A percentile compares a stretch with the other conserved stretches of the same genome.
These are phyloP conservation scores for Psilocybe subaeruginosa DNA, from an alignment of 768 basidiomycete genomes.

Conservation along the genomic window DNA sequence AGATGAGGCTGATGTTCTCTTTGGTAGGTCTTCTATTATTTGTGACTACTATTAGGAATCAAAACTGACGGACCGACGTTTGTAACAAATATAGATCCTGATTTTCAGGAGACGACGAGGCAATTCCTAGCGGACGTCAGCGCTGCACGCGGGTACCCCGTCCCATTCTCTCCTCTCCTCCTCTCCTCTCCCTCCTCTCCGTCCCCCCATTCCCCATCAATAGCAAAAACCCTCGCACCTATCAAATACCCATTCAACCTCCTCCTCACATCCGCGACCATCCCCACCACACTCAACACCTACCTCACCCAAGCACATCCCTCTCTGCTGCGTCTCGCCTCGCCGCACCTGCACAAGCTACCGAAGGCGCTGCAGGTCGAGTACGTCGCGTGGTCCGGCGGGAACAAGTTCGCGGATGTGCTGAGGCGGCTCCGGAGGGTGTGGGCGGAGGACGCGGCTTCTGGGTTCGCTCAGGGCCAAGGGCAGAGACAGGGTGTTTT, in stretches of 20 bases:
- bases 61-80: neutral
- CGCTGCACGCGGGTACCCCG: constrained; percentile 54
- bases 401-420: constrained; percentile 81
- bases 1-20: constrained; percentile 90
- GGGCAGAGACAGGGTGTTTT: constrained; percentile 31
- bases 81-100: constrained; percentile 56
- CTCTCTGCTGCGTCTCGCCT: constrained; percentile 68
- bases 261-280: constrained; percentile 83
- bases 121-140: constrained; percentile 72
- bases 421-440: constrained; percentile 72
- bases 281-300: constrained; percentile 72
- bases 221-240: constrained; percentile 21
- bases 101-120: constrained; percentile 78
- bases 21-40: constrained; percentile 53
- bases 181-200: constrained; percentile 16
- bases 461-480: constrained; percentile 12
- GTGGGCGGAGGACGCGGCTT: constrained; percentile 69
- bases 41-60: no score
- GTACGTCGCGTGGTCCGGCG: constrained; percentile 76
- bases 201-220: constrained; percentile 19
- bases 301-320: constrained; percentile 71
- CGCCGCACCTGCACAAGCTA: constrained; percentile 79
- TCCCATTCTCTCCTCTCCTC: constrained; percentile 33
- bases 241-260: constrained; percentile 76
- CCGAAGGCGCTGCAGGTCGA: constrained; percentile 72